phyloP scores from a whole-genome alignment of 768 basidiomycete species.

The Mycena belliarum region DNA sequence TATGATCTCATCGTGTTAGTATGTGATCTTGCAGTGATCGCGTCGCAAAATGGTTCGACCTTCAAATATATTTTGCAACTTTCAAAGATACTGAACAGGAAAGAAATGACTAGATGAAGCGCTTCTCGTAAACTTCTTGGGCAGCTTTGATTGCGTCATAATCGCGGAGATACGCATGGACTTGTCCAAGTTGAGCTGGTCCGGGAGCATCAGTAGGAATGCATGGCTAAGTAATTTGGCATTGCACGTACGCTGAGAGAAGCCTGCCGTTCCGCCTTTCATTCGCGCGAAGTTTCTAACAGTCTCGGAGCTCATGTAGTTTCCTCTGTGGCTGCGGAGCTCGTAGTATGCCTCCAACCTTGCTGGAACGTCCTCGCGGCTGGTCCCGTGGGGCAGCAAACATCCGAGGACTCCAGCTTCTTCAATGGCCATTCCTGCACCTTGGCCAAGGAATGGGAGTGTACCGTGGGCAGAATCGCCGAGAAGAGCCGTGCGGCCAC shows the following conservation, averaged over 20 bases:
- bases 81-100: no score
- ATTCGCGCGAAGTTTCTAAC: neutral
- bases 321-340: conserved; percentile 2
- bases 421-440: conserved; percentile 10
- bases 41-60: no score
- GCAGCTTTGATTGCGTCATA: conserved; percentile 7
- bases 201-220: neutral
- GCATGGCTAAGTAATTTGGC: no score
- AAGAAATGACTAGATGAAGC: no score
- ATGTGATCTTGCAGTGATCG: no score
- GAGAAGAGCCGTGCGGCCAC: neutral
- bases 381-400: conserved; percentile 6
- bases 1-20: no score
- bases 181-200: conserved; percentile 6
- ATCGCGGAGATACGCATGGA: neutral
- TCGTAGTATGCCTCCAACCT: conserved; percentile 4
- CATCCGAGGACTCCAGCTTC: conserved; percentile 2
- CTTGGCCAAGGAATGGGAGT: conserved; percentile 4
- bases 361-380: neutral
- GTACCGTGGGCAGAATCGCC: conserved; percentile 14
- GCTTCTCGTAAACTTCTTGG: neutral
- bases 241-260: no score
- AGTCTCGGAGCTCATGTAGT: neutral
- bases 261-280: neutral
- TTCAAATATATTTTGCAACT: no score